These are phyloP conservation scores for Fraxinus latifolia DNA, from an alignment of 305 asterid species.

Conservation along the genomic window DNA sequence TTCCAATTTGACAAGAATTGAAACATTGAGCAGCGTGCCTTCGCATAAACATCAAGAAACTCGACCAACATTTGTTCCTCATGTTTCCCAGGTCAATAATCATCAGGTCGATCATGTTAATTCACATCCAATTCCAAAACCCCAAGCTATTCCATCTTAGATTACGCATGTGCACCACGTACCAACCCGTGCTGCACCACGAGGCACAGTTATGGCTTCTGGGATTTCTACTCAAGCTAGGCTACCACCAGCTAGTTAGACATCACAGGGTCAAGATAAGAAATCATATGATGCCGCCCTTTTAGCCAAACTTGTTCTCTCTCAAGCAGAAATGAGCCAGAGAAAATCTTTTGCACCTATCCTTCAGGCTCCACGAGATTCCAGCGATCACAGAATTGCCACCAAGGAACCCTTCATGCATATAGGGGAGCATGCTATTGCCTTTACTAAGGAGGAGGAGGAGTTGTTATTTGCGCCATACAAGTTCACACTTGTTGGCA, in stretches of 20 bases:
- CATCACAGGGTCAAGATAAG: neutral
- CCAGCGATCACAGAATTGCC: neutral
- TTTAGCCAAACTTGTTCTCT: too few relatives aligned
- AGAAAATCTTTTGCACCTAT: too few relatives aligned
- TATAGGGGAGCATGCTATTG: neutral
- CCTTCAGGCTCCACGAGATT: neutral
- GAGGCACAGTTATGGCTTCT: too few relatives aligned
- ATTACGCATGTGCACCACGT: too few relatives aligned
- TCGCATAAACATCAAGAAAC: neutral
- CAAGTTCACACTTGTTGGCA: too few relatives aligned
- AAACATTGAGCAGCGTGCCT: neutral
- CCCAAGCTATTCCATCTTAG: neutral
- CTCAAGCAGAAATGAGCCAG: neutral
- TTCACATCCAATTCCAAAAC: neutral
- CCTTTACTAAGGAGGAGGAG: too few relatives aligned
- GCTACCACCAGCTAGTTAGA: neutral
- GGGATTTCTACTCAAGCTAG: neutral
- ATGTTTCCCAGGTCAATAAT: neutral
- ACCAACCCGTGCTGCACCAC: too few relatives aligned
- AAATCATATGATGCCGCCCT: too few relatives aligned
- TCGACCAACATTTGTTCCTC: neutral
- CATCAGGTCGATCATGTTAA: too few relatives aligned
- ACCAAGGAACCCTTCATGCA: neutral
- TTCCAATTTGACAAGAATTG: neutral
- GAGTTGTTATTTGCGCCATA: neutral